phyloP scores from a whole-genome alignment of 345 rosid genomes.

The Populus deltoides region DNA sequence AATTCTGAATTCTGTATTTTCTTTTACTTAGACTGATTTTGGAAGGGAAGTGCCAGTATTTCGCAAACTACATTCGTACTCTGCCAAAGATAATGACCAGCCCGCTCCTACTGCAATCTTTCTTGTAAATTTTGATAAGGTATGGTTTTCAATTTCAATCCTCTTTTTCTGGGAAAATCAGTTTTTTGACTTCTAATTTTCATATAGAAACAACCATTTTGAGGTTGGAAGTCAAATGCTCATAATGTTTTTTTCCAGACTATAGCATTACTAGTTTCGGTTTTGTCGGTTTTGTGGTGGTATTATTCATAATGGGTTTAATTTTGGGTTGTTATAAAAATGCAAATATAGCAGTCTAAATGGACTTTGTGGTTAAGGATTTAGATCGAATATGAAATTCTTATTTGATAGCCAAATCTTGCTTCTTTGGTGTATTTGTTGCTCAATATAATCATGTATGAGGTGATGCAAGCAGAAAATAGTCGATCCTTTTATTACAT shows the following conservation, averaged over 20 bases:
- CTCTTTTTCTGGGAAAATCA: neutral
- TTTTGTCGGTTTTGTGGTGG: neutral
- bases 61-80: conserved; percentile 62
- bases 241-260: neutral
- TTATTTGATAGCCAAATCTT: neutral
- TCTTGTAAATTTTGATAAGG: conserved; percentile 94
- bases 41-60: conserved; percentile 87
- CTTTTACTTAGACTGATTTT: conserved; percentile 57
- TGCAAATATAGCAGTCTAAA: neutral
- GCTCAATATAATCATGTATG: neutral
- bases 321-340: too few species aligned
- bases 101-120: conserved; percentile 88
- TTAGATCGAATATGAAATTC: neutral
- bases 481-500: too few species aligned
- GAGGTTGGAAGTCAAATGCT: neutral
- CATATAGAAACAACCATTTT: neutral
- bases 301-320: neutral
- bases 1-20: conserved; percentile 1
- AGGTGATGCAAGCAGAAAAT: neutral
- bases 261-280: neutral
- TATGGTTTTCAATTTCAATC: conserved; percentile 27
- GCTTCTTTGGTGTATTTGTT: neutral
- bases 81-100: conserved; percentile 57
- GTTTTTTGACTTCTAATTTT: neutral
- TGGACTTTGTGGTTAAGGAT: neutral